Conservation (phyloP, 2,329 filamentous ascomycete species). For the Neurospora sp. region DNA sequence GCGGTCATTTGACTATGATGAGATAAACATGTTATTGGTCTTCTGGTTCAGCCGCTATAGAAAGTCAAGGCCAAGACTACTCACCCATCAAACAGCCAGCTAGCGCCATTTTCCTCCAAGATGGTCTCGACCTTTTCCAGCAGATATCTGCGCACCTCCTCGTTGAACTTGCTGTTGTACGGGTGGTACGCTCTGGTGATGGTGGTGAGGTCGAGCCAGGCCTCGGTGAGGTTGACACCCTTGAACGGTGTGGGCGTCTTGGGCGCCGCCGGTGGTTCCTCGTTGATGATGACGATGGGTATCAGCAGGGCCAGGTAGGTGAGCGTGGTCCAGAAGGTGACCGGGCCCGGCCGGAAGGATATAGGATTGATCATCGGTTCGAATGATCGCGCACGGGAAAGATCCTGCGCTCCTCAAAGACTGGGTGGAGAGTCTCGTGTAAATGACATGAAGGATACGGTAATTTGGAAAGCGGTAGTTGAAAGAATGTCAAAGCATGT, state of each 20-base stretch:
- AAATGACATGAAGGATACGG: not conserved
- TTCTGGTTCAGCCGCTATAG: not conserved
- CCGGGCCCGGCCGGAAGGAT: conserved; percentile 69
- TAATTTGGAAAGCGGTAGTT: not conserved
- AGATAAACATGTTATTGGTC: not conserved
- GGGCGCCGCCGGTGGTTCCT: conserved; percentile 61
- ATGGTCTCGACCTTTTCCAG: conserved; percentile 62
- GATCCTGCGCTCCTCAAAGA: not conserved
- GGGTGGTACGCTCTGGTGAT: conserved; percentile 74
- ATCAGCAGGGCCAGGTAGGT: conserved; percentile 72
- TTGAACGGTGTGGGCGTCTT: conserved; percentile 36
- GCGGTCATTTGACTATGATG: not conserved
- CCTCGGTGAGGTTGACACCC: conserved; percentile 73
- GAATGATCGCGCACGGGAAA: not conserved
- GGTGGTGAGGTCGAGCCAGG: conserved; percentile 72
- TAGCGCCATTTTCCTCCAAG: conserved; percentile 47
- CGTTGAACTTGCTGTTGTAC: conserved; percentile 78
- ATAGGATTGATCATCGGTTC: conserved; percentile 41
- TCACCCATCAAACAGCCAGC: conserved; percentile 31
- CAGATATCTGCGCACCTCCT: conserved; percentile 67
- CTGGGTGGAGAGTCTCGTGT: not conserved
- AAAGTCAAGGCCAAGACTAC: conserved; percentile 2
- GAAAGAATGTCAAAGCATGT: not conserved
- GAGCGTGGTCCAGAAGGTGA: conserved; percentile 67
- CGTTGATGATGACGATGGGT: conserved; percentile 62